Evolutionary conservation across 2,329 filamentous ascomycete species (phyloP), one percentile per base, ranked within the genome.

Genomic region (Epichloe sp.): DNA sequence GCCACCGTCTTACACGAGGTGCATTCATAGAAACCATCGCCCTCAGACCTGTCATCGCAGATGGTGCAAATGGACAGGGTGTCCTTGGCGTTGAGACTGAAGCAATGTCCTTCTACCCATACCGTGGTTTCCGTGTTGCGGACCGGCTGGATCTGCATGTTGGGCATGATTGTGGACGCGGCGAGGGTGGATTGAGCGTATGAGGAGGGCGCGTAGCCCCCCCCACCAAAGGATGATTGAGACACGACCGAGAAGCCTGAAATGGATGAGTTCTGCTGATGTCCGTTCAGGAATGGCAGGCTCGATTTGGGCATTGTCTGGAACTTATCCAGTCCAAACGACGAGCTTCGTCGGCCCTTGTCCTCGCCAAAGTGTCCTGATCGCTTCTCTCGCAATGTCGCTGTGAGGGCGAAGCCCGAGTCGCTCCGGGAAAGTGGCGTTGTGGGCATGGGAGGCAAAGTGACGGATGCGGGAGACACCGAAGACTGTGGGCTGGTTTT

Each of bases 371-470:
- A 95, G 64, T 96, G 88, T 1, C 87, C 90, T 3, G 93, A 97
- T 48, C 91, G 81, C 72, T 97, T 98, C 69, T 97, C 93, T 35
- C 89, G 82, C 52, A 98, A 73, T 4, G 88, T 95, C 17, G 86
- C 82, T 55, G 90, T 84, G 51, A 95, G 73, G 37, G 88, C 86
- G 66, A 93, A 94, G 2, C 88, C 91, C 4, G 91, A 96, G 63
- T 98, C 93, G 61, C 85, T 94, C 15, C 89, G 79, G 5, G 89
- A 95, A n/a, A 86, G 79, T 0, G 87, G 85, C 3, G 87, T 91
- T 3, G 78, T 78, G 3, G 86, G 85, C 67, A 88, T 72, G 0
- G 82, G 79, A 8, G 88, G 85, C 63, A 95, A 95, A 58, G 79
- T 81, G 36, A 78, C 78, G 2, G 88, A 95, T 2, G 86, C 75